Evolutionary conservation across 73 alveolate genomes (phyloP), one percentile per base, ranked within the genome.

Genomic region (Halteria grandinella): DNA sequence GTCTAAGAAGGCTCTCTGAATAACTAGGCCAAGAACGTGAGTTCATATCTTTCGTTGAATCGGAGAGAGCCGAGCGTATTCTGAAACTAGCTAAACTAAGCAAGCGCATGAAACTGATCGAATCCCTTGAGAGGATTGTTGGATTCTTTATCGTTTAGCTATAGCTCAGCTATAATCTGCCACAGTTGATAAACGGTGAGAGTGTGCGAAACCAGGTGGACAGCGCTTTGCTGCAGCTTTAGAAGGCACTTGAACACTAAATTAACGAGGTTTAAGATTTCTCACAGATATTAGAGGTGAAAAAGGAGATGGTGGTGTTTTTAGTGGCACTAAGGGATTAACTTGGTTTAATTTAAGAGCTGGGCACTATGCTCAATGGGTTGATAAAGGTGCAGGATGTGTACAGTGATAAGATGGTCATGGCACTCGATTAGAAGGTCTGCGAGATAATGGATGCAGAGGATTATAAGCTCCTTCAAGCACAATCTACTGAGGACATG

Each of bases 61-160:
- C 14, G 2, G 47, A 50, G 43, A 62, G 78, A 40, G 24, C 41
- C 10, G 62, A n/a, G 4, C 36, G 78, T 17, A 20, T 34, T 4
- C 25, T 39, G 17, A 62, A 40, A 23, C 27, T 62, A 41, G 15
- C 78, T 8, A 62, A 62, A 25, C 59, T 62, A 12, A 47, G 48
- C 8, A 12, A 51, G 41, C 36, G 78, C 41, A 62, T 28, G 3
- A 8, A 29, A 8, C 8, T 34, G 4, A 39, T n/a, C n/a, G 66
- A 50, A 32, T 1, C 44, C 21, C 44, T 70, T 18, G 11, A 45
- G 24, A 41, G 55, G 17, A 7, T 70, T n/a, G 20, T 70, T 1
- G 83, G 83, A 14, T 70, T 70, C 58, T 70, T 70, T 33, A 57
- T 70, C 21, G 51, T 70, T 4, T 29, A 70, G 24, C 48, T 70